These are phyloP conservation scores for Xylaria polymorpha DNA, from an alignment of 2,329 filamentous ascomycete genomes.

Conservation along the genomic window DNA sequence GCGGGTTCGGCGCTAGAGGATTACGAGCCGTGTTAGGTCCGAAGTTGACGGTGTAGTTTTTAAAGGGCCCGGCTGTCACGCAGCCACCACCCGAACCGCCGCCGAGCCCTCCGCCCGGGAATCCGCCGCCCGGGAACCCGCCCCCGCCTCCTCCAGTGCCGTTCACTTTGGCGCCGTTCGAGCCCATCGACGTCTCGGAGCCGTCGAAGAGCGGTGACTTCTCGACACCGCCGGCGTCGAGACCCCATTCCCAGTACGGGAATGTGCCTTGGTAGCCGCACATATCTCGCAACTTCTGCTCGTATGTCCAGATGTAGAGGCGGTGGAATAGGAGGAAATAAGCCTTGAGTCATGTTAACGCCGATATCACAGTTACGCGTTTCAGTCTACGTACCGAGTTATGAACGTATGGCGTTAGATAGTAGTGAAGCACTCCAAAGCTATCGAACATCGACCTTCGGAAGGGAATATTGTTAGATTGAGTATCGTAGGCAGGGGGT, in stretches of 20 bases:
- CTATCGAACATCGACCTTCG: conserved; percentile 48
- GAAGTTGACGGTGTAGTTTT: conserved; percentile 55
- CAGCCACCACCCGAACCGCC: conserved; percentile 65
- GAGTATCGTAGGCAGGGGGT: not conserved
- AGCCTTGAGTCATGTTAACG: conserved; percentile 39
- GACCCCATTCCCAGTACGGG: conserved; percentile 53
- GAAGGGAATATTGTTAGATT: conserved; percentile 1
- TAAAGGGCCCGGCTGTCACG: conserved; percentile 59
- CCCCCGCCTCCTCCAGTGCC: conserved; percentile 36
- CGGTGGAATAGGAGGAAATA: conserved; percentile 55
- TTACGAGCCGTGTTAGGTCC: conserved; percentile 51
- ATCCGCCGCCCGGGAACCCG: conserved; percentile 18
- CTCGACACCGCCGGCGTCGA: conserved; percentile 51
- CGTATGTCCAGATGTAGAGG: conserved; percentile 52
- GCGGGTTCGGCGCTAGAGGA: conserved; percentile 54
- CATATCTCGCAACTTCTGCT: conserved; percentile 50
- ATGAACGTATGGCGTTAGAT: conserved; percentile 47
- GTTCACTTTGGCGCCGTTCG: conserved; percentile 55
- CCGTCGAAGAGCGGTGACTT: conserved; percentile 60
- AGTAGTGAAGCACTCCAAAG: conserved; percentile 48
- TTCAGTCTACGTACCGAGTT: conserved; percentile 44
- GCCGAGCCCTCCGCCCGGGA: conserved; percentile 50
- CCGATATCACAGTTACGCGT: not conserved
- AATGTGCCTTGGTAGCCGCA: conserved; percentile 52
- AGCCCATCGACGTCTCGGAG: conserved; percentile 57